phyloP scores from a whole-genome alignment of 2,329 filamentous ascomycete genomes.

The Fusarium sp. region DNA sequence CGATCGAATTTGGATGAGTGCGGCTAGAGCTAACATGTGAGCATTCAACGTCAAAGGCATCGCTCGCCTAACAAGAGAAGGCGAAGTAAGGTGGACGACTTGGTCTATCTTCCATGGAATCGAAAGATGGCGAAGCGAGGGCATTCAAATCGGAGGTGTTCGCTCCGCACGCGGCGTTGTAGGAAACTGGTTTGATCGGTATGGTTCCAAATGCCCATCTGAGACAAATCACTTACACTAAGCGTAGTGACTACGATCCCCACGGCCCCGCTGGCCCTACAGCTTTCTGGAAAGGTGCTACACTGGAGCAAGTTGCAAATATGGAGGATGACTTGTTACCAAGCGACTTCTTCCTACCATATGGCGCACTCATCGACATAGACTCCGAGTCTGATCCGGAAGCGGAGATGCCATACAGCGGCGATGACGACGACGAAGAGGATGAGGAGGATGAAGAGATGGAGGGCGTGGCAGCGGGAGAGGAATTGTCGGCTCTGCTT shows the following conservation, averaged over 20 bases:
- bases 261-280: conserved; percentile 82
- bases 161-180: conserved; percentile 76
- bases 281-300: conserved; percentile 82
- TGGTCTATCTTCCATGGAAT: conserved; percentile 75
- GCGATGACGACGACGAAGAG: conserved; percentile 36
- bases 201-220: conserved; percentile 42
- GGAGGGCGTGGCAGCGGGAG: conserved; percentile 17
- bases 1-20: not conserved
- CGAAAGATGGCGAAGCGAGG: conserved; percentile 83
- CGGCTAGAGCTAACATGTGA: conserved; percentile 35
- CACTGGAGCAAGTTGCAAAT: conserved; percentile 55
- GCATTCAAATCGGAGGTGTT: conserved; percentile 80
- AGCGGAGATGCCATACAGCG: conserved; percentile 49
- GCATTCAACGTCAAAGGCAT: conserved; percentile 62
- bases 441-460: conserved; percentile 37
- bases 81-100: conserved; percentile 82
- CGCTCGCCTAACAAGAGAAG: conserved; percentile 76
- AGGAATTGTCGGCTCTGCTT: conserved; percentile 44
- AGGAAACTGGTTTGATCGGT: conserved; percentile 86
- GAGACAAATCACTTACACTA: not conserved
- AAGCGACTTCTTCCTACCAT: conserved; percentile 52
- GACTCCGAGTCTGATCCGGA: conserved; percentile 45
- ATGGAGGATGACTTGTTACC: conserved; percentile 53
- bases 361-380: conserved; percentile 43
- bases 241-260: conserved; percentile 71